Percentiles rank a stretch among this genome's conserved stretches.
Evolutionary conservation across 495 filamentous ascomycete species (phyloP).

Genomic region (Aspergillus asperescens): DNA sequence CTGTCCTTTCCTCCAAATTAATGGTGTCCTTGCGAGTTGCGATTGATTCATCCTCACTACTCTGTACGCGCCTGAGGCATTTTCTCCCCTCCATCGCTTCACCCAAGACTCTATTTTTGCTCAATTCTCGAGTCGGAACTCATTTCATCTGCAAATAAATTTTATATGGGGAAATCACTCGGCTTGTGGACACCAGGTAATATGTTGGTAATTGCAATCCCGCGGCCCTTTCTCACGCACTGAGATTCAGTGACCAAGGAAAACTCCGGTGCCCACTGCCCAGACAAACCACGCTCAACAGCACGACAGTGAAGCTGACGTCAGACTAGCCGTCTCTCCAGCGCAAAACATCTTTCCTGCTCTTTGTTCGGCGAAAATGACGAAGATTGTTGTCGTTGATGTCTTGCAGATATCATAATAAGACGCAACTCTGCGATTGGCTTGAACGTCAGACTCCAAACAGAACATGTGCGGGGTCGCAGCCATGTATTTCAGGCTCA

Average conservation of each 20-base stretch:
- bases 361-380: not conserved
- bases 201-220: no score
- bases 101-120: not conserved
- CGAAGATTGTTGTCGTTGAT: slow-evolving; percentile 11
- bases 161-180: no score
- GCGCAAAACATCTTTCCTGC: slow-evolving; percentile 1
- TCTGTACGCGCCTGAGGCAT: not conserved
- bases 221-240: no score
- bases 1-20: not conserved
- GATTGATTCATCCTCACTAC: not conserved
- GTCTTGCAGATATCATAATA: slow-evolving; percentile 2
- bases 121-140: no score
- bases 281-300: not conserved
- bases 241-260: not conserved
- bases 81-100: not conserved
- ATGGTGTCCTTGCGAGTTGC: not conserved
- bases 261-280: not conserved
- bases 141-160: no score
- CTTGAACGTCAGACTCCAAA: slow-evolving; percentile 5
- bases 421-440: slow-evolving; percentile 3
- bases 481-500: slow-evolving; percentile 1
- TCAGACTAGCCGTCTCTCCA: not conserved
- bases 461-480: slow-evolving; percentile 17
- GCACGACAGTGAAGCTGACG: slow-evolving; percentile 1
- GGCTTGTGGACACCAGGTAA: no score